Conservation (phyloP, 768 basidiomycete genomes). For the Pulveroboletus sp. region DNA sequence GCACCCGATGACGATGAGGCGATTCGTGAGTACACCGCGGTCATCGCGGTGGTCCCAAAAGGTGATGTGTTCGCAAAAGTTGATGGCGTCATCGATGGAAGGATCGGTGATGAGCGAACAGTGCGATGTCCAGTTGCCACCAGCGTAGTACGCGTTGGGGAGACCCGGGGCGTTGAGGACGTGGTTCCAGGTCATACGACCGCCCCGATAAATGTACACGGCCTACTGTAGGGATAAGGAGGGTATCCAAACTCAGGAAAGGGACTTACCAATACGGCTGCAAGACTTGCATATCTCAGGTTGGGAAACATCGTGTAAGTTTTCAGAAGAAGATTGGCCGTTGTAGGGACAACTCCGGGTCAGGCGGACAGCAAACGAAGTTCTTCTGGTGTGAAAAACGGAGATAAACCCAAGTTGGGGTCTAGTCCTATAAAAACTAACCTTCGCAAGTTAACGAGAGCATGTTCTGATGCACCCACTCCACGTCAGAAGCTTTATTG, state of each 20-base stretch:
- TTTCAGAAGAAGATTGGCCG: background rate
- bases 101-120: constrained; percentile 41
- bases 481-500: too few species aligned
- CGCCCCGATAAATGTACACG: constrained; percentile 43
- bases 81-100: constrained; percentile 30
- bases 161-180: constrained; percentile 42
- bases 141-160: constrained; percentile 48
- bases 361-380: too few species aligned
- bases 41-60: constrained; percentile 59
- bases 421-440: too few species aligned
- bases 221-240: constrained; percentile 30
- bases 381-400: too few species aligned
- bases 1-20: constrained; percentile 42
- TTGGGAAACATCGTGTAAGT: constrained; percentile 16
- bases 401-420: too few species aligned
- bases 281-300: constrained; percentile 2
- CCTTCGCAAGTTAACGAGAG: too few species aligned
- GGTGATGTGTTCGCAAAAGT: constrained; percentile 59
- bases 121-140: constrained; percentile 44
- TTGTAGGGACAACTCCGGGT: too few species aligned
- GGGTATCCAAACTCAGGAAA: background rate
- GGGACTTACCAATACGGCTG: constrained; percentile 10
- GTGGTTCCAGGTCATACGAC: constrained; percentile 37
- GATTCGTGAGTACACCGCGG: constrained; percentile 37
- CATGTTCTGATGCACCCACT: too few species aligned